A percentile compares a stretch with the other conserved stretches of the same genome.
Conservation (phyloP, 2,329 filamentous ascomycete species). For the Nemania bipapillata region DNA sequence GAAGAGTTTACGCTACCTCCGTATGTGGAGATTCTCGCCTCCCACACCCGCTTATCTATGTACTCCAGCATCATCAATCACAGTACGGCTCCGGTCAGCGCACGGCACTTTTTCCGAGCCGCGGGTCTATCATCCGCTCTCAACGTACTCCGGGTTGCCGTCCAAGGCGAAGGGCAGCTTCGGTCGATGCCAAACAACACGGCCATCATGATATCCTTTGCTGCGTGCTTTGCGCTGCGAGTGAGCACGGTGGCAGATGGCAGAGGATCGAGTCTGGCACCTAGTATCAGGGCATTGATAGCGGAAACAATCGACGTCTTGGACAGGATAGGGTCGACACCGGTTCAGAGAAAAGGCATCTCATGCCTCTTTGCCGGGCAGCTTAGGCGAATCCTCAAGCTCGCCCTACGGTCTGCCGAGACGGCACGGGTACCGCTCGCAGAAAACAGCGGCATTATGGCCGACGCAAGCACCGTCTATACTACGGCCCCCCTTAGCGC, state of each 20-base stretch:
- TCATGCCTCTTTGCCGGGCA: constrained; percentile 70
- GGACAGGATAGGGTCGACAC: constrained; percentile 73
- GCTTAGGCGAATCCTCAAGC: constrained; percentile 60
- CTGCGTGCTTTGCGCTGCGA: constrained; percentile 74
- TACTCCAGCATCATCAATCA: constrained; percentile 81
- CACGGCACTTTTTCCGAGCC: constrained; percentile 77
- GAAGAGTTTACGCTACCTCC: constrained; percentile 69
- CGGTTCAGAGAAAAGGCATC: constrained; percentile 73
- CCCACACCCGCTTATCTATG: constrained; percentile 77
- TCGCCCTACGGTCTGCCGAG: constrained; percentile 49
- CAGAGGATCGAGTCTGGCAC: constrained; percentile 66
- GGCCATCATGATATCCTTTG: constrained; percentile 81
- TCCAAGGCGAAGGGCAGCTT: constrained; percentile 75
- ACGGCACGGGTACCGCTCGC: constrained; percentile 37
- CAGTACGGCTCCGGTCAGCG: constrained; percentile 74
- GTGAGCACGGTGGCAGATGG: constrained; percentile 69
- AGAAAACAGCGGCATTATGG: constrained; percentile 38
- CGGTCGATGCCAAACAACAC: constrained; percentile 84
- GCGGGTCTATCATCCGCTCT: constrained; percentile 76
- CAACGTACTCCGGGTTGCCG: constrained; percentile 78
- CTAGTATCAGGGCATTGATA: constrained; percentile 71
- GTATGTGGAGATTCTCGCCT: constrained; percentile 79
- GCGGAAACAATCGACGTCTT: constrained; percentile 75
- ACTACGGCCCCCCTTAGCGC: constrained; percentile 38
- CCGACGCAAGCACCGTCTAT: constrained; percentile 40